Evolutionary conservation across 1,284 basidiomycete species (phyloP).

Genomic region (Flammula alnicola): DNA sequence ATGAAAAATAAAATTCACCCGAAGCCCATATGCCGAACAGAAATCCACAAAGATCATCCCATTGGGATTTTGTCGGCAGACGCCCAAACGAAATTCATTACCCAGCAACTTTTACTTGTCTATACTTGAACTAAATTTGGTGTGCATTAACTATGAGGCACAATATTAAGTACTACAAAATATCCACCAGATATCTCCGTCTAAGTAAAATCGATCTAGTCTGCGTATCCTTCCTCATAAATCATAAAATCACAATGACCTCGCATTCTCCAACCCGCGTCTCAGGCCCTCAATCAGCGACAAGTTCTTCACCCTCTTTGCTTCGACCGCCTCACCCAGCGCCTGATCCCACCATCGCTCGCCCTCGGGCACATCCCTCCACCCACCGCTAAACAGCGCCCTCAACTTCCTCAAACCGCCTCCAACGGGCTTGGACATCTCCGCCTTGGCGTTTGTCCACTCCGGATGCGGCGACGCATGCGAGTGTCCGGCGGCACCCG

Average conservation of each 20-base stretch:
- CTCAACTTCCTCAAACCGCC: slow-evolving; percentile 45
- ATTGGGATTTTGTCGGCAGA: no score
- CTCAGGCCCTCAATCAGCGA: slow-evolving; percentile 45
- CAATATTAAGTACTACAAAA: no score
- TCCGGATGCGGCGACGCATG: slow-evolving; percentile 55
- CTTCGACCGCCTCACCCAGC: slow-evolving; percentile 54
- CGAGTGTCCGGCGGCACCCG: slow-evolving; percentile 40
- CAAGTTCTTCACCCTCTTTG: slow-evolving; percentile 46
- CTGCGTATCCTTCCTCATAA: no score
- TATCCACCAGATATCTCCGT: no score
- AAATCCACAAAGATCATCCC: no score
- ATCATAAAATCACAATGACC: slow-evolving; percentile 13
- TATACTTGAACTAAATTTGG: no score
- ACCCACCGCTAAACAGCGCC: slow-evolving; percentile 55
- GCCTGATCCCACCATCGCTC: slow-evolving; percentile 71
- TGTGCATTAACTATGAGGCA: no score
- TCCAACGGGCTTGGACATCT: slow-evolving; percentile 40
- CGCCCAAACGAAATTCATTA: no score
- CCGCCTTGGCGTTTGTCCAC: slow-evolving; percentile 47
- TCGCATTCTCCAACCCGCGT: slow-evolving; percentile 47
- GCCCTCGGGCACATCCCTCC: slow-evolving; percentile 55
- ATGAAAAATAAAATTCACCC: no score
- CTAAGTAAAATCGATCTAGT: no score
- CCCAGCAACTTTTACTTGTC: no score
- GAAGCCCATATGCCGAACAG: no score